Evolutionary conservation across 176 grass and related monocot species (phyloP).

Genomic region (Carex kokanica): DNA sequence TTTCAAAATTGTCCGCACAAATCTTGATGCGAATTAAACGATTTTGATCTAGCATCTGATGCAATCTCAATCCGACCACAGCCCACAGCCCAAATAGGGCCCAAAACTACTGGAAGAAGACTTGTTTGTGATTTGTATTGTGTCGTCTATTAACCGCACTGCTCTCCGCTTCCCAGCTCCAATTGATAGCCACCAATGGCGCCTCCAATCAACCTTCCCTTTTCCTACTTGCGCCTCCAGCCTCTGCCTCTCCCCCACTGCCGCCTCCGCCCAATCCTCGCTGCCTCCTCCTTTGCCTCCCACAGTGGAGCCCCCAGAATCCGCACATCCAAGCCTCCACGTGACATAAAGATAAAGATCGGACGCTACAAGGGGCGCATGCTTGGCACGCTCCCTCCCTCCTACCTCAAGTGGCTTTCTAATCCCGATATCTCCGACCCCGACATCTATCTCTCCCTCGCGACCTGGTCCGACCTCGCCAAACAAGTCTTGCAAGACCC

Average conservation of each 20-base stretch:
- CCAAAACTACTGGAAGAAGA: too few species aligned
- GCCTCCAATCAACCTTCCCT: neutral
- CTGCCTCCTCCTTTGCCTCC: neutral
- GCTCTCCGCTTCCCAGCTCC: too few species aligned
- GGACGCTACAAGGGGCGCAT: constrained; percentile 19
- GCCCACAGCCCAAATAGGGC: too few species aligned
- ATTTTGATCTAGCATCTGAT: too few species aligned
- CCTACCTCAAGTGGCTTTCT: constrained; percentile 23
- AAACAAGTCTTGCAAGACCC: constrained; percentile 13
- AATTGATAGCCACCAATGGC: neutral
- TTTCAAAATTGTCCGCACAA: too few species aligned
- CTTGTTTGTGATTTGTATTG: too few species aligned
- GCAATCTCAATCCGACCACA: too few species aligned
- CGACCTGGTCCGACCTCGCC: neutral
- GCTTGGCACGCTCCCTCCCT: constrained; percentile 19
- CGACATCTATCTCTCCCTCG: too few species aligned
- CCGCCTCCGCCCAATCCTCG: neutral
- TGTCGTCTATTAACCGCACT: too few species aligned
- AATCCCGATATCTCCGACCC: neutral
- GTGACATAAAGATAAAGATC: neutral
- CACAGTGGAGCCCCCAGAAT: neutral
- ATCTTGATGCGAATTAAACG: too few species aligned
- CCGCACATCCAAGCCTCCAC: neutral
- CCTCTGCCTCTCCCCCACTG: neutral
- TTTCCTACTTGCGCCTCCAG: constrained; percentile 5